These are phyloP conservation scores for Zelonia costaricensis DNA, from an alignment of 208 protist species.

Conservation along the genomic window DNA sequence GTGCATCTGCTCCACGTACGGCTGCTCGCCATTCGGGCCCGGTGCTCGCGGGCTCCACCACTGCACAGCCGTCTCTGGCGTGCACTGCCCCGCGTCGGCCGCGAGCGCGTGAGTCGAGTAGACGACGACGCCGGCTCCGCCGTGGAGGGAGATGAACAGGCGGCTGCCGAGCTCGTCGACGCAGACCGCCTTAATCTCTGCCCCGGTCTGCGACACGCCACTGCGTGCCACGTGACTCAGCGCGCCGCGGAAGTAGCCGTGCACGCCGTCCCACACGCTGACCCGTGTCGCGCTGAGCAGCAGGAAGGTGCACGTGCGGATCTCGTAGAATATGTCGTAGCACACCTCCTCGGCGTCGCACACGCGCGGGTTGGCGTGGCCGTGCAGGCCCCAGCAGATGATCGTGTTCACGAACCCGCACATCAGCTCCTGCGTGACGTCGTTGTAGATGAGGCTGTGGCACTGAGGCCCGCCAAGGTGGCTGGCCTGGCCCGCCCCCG, in stretches of 20 bases:
- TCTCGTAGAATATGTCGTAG: slow-evolving; percentile 40
- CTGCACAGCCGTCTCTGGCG: not conserved
- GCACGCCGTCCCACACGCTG: slow-evolving; percentile 56
- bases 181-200: slow-evolving; percentile 57
- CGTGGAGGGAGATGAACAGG: slow-evolving; percentile 47
- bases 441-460: slow-evolving; percentile 46
- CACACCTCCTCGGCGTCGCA: slow-evolving; percentile 55
- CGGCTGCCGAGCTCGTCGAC: slow-evolving; percentile 60
- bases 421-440: slow-evolving; percentile 58
- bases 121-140: slow-evolving; percentile 40
- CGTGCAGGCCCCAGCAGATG: slow-evolving; percentile 37
- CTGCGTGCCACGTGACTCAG: slow-evolving; percentile 38
- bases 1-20: slow-evolving; percentile 48
- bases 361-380: slow-evolving; percentile 26
- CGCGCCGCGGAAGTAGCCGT: slow-evolving; percentile 41
- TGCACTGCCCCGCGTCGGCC: slow-evolving; percentile 5
- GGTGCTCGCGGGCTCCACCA: slow-evolving; percentile 5
- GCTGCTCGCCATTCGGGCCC: not conserved
- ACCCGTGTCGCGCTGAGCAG: slow-evolving; percentile 64
- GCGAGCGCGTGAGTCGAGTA: slow-evolving; percentile 34
- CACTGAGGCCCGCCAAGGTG: slow-evolving; percentile 17
- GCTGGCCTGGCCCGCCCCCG: slow-evolving; percentile 1
- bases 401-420: slow-evolving; percentile 56
- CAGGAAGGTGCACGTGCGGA: slow-evolving; percentile 45
- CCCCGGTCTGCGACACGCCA: slow-evolving; percentile 14